phyloP scores from a whole-genome alignment of 2,329 filamentous ascomycete species.

The Penicillium sp. region DNA sequence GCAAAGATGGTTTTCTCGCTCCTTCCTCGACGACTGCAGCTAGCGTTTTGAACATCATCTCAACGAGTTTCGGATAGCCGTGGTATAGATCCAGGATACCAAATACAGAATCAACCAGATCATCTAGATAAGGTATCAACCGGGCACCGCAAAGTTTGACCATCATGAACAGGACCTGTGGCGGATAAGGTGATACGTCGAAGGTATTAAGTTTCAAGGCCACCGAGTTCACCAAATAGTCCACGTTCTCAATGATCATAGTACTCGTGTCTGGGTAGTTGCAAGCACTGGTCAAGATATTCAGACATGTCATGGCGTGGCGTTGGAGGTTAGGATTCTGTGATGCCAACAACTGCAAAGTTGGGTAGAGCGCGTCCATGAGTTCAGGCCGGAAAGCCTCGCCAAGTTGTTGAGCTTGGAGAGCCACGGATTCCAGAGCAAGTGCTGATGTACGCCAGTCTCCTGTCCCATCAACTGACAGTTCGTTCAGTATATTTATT shows the following conservation, averaged over 20 bases:
- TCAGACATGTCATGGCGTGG: slow-evolving; percentile 80
- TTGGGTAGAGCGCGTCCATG: slow-evolving; percentile 85
- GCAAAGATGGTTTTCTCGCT: slow-evolving; percentile 52
- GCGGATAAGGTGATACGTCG: slow-evolving; percentile 86
- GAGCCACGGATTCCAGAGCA: slow-evolving; percentile 74
- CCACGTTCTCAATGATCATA: slow-evolving; percentile 84
- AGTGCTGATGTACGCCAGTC: slow-evolving; percentile 77
- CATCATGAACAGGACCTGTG: slow-evolving; percentile 92
- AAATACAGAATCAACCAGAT: slow-evolving; percentile 87
- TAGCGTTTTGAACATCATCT: slow-evolving; percentile 78
- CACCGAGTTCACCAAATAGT: slow-evolving; percentile 94
- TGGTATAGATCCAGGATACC: slow-evolving; percentile 92
- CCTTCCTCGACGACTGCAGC: slow-evolving; percentile 81
- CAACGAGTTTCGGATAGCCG: slow-evolving; percentile 82
- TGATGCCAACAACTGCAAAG: slow-evolving; percentile 84
- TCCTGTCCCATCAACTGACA: slow-evolving; percentile 33
- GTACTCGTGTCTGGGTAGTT: slow-evolving; percentile 71
- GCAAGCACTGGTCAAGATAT: slow-evolving; percentile 72
- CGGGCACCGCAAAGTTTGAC: slow-evolving; percentile 77
- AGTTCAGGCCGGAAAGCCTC: slow-evolving; percentile 76
- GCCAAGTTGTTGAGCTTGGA: slow-evolving; percentile 67
- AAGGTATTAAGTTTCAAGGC: slow-evolving; percentile 86
- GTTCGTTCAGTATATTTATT: slow-evolving; percentile 39
- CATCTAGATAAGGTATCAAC: slow-evolving; percentile 84
- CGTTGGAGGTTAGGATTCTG: slow-evolving; percentile 63